Evolutionary conservation across 2,329 filamentous ascomycete species (phyloP), one percentile per base, ranked within the genome.

Genomic region (Calonectria pseudoreteaudii): DNA sequence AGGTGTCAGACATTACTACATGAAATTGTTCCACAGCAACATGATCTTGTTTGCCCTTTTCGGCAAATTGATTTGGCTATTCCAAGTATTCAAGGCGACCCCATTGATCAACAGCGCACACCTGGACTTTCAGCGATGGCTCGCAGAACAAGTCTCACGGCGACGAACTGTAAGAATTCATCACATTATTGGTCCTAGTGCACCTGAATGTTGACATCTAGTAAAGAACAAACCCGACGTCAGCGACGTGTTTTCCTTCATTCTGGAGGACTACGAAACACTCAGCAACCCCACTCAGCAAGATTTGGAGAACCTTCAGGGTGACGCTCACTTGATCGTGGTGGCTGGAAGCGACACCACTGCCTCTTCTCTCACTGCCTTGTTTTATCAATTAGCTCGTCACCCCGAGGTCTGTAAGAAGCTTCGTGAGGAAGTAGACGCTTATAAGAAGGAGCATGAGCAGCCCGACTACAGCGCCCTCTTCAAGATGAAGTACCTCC

Each of bases 281-380:
- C 41, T 70, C 16, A 47, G 47, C 38, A 58, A 64, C 0, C 71
- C 71, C 0, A 60, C 67, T 7, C 56, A 66, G 20, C 71, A 70
- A 20, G 66, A 73, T 26, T 62, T 38, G 13, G 41, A 62, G 36
- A 60, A 73, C 30, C 68, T 71, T 14, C 34, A 71, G 9, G 68
- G 68, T 4, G 68, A 71, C 18, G 68, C 68, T 2, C 44, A 66
- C 9, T 30, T 71, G 16, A 71, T 71, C 20, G 60, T 71, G n/a
- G 68, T 71, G 2, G 68, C 68, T 9, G 68, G 68, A 66, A 71
- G 79, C 38, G 85, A 86, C 73, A 85, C 85, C 9, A 85, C 83
- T 1, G 83, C 82, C 2, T 77, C 81, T 26, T 78, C 82, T 4
- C 71, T 86, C 26, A 79, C 82, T 8, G 78, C 80, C 70, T 73